A percentile compares a stretch with the other conserved stretches of the same genome.
Evolutionary conservation across 139 green algal genomes (phyloP).

Genomic region (Spirogloea muscicola): DNA sequence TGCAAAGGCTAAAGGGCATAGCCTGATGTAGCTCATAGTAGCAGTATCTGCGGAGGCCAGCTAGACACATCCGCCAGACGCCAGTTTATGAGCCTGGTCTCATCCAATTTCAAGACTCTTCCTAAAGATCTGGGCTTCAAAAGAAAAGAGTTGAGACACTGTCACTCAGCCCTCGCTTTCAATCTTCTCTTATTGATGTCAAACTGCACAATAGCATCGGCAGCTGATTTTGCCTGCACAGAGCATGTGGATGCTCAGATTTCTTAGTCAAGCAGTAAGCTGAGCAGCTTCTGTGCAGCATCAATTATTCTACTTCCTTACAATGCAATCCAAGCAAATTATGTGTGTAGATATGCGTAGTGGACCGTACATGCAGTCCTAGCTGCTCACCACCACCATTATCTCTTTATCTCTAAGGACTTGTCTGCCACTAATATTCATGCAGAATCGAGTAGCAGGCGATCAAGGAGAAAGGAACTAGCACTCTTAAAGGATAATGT

Average conservation of each 20-base stretch:
- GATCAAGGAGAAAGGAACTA: background rate
- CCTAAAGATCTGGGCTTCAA: too few relatives aligned
- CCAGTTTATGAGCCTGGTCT: too few relatives aligned
- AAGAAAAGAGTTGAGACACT: too few relatives aligned
- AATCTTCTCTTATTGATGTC: slow-evolving; percentile 5
- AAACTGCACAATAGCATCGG: slow-evolving; percentile 7
- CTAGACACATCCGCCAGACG: too few relatives aligned
- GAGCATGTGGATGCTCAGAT: too few relatives aligned
- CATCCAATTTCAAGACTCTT: too few relatives aligned
- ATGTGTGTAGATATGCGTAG: background rate
- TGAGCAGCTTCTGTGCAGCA: background rate
- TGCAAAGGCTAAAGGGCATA: too few relatives aligned
- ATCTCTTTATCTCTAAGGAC: background rate
- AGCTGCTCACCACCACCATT: background rate
- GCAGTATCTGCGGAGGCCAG: too few relatives aligned
- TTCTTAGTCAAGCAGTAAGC: background rate
- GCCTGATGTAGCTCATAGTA: too few relatives aligned
- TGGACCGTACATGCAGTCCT: background rate
- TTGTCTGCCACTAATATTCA: too few relatives aligned
- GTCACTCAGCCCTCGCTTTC: too few relatives aligned
- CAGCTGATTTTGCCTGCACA: slow-evolving; percentile 1
- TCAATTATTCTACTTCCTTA: background rate
- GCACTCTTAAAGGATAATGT: background rate
- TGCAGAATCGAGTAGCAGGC: background rate
- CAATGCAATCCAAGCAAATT: too few relatives aligned